These are phyloP conservation scores for Stenogyne calaminthoides DNA, from an alignment of 305 asterid genomes.

Conservation along the genomic window DNA sequence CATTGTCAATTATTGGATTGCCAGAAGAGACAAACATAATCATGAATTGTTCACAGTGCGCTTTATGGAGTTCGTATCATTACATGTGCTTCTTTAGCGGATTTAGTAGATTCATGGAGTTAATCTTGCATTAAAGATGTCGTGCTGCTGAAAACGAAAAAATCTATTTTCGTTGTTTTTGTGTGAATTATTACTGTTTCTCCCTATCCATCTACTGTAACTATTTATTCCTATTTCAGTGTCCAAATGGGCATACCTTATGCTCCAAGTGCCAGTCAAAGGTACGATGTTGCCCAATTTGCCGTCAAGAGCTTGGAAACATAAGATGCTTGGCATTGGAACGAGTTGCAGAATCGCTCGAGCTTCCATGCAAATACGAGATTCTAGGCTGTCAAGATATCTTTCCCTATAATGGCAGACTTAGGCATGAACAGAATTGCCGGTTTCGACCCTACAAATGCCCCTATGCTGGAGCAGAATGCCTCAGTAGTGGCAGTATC, in stretches of 20 bases:
- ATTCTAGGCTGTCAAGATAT: slow-evolving; percentile 72
- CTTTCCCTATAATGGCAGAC: slow-evolving; percentile 60
- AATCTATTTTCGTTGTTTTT: not conserved
- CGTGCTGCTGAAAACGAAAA: not conserved
- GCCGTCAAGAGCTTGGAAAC: slow-evolving; percentile 82
- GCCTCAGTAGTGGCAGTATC: slow-evolving; percentile 68
- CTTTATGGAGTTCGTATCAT: not conserved
- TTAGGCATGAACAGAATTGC: slow-evolving; percentile 71
- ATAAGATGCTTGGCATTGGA: slow-evolving; percentile 88
- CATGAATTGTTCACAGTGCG: not conserved
- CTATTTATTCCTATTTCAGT: slow-evolving; percentile 43
- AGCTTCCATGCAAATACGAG: slow-evolving; percentile 75
- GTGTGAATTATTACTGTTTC: no score
- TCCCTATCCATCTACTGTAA: no score
- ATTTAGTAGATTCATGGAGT: not conserved
- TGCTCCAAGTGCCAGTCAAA: slow-evolving; percentile 75
- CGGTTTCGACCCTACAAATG: slow-evolving; percentile 71
- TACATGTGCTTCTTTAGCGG: not conserved
- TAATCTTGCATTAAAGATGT: not conserved
- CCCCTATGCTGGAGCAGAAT: slow-evolving; percentile 88
- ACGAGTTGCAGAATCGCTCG: slow-evolving; percentile 77
- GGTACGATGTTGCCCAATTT: slow-evolving; percentile 72
- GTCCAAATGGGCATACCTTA: slow-evolving; percentile 89
- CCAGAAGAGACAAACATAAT: not conserved
- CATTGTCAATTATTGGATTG: not conserved